Evolutionary conservation across 2,329 filamentous ascomycete genomes (phyloP).

Genomic region (Colletotrichum brevisporum): DNA sequence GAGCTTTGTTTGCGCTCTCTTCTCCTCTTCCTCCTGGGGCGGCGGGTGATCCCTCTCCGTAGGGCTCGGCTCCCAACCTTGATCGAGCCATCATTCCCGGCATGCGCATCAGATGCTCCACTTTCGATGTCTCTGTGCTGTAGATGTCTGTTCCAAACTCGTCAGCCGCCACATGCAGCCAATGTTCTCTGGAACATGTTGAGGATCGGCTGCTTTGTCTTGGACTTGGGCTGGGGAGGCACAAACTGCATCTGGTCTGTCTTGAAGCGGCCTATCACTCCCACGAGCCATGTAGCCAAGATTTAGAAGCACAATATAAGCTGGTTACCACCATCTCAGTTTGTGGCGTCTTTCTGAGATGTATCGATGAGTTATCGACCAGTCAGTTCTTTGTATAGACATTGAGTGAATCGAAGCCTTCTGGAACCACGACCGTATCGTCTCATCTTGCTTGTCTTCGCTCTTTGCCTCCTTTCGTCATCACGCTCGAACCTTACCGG

Average conservation of each 20-base stretch:
- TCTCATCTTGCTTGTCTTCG: not conserved
- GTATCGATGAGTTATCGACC: not conserved
- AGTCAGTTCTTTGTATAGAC: not conserved
- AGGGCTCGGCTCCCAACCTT: not conserved
- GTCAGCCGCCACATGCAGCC: not conserved
- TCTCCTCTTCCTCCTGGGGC: too few species aligned
- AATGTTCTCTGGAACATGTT: not conserved
- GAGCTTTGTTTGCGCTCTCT: too few species aligned
- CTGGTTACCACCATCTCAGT: too few species aligned
- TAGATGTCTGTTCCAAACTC: not conserved
- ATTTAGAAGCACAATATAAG: too few species aligned
- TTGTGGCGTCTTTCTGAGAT: too few species aligned
- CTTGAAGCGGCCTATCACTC: too few species aligned
- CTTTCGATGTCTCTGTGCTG: not conserved
- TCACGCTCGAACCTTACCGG: not conserved
- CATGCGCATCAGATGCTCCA: not conserved
- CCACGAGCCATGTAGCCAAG: too few species aligned
- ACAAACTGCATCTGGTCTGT: not conserved
- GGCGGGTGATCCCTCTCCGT: not conserved
- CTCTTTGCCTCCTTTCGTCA: too few species aligned
- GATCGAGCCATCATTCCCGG: not conserved
- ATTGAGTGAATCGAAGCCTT: not conserved
- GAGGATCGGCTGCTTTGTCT: not conserved
- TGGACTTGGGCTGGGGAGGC: not conserved
- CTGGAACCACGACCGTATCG: slow-evolving; percentile 2